Evolutionary conservation across 2,329 filamentous ascomycete species (phyloP).

Genomic region (Didymosphaeria variabile): DNA sequence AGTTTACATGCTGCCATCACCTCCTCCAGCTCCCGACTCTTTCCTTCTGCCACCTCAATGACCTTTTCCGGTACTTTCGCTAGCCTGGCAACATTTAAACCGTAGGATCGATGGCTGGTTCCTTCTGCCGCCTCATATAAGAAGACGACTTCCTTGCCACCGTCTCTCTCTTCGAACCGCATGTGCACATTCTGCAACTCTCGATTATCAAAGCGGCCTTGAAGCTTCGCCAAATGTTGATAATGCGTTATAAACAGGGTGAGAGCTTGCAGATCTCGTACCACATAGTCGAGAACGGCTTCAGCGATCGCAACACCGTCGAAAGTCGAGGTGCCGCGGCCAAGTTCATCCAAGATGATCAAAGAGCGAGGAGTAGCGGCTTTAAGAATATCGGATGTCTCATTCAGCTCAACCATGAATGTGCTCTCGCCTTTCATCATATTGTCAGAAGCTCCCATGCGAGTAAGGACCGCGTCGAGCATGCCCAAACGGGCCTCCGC

Average conservation of each 20-base stretch:
- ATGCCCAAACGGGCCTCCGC: conserved; percentile 77
- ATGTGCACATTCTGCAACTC: conserved; percentile 91
- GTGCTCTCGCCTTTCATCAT: conserved; percentile 94
- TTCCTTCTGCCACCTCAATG: conserved; percentile 79
- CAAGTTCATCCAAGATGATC: conserved; percentile 93
- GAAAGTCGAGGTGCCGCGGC: conserved; percentile 91
- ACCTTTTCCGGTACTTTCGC: conserved; percentile 81
- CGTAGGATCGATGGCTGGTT: conserved; percentile 92
- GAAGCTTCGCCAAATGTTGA: conserved; percentile 81
- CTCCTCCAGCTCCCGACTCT: conserved; percentile 82
- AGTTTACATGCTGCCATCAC: conserved; percentile 53
- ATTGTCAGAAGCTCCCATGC: conserved; percentile 96
- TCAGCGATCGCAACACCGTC: conserved; percentile 96
- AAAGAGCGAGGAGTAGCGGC: conserved; percentile 84
- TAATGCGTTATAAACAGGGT: conserved; percentile 99
- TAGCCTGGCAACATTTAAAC: conserved; percentile 88
- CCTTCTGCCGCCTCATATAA: conserved; percentile 92
- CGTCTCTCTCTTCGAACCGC: conserved; percentile 70
- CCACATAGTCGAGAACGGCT: conserved; percentile 85
- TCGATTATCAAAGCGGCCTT: conserved; percentile 69
- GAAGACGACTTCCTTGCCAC: conserved; percentile 83
- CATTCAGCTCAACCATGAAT: conserved; percentile 97
- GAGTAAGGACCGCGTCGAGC: conserved; percentile 90
- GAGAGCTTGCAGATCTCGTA: conserved; percentile 76
- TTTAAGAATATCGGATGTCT: conserved; percentile 90